A percentile compares a stretch with the other conserved stretches of the same genome.
Conservation (phyloP, 768 basidiomycete species). For the Mycena latifolia region DNA sequence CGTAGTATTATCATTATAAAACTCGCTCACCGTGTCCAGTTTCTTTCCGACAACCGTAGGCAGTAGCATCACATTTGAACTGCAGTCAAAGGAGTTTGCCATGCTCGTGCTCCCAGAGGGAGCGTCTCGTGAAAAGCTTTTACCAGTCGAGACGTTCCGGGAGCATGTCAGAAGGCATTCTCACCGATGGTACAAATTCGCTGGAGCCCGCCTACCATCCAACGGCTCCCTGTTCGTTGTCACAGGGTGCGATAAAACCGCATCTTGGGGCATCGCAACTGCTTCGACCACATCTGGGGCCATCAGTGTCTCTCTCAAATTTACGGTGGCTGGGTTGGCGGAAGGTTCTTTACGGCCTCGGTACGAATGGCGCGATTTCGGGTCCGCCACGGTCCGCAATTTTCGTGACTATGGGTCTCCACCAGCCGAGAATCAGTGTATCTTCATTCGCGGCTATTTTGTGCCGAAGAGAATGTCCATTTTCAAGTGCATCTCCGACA, state of each 20-base stretch:
- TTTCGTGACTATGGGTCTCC: neutral
- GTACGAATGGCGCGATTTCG: slow-evolving; percentile 22
- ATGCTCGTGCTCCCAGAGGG: slow-evolving; percentile 27
- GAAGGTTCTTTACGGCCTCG: slow-evolving; percentile 15
- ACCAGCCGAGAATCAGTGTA: slow-evolving; percentile 33
- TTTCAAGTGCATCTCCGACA: neutral
- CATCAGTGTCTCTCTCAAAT: slow-evolving; percentile 17
- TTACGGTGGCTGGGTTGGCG: slow-evolving; percentile 11
- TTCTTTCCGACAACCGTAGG: slow-evolving; percentile 17
- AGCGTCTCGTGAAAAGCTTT: too few relatives aligned
- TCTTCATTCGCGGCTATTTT: slow-evolving; percentile 29
- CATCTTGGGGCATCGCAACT: slow-evolving; percentile 35
- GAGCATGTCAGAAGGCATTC: too few relatives aligned
- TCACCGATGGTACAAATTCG: too few relatives aligned
- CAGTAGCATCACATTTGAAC: slow-evolving; percentile 21
- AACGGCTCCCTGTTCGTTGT: slow-evolving; percentile 30
- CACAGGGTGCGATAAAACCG: slow-evolving; percentile 37
- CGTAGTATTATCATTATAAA: neutral
- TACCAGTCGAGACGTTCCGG: too few relatives aligned
- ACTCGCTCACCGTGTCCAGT: neutral
- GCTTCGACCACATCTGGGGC: slow-evolving; percentile 13
- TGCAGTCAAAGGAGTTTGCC: slow-evolving; percentile 32
- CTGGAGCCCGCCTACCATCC: slow-evolving; percentile 5
- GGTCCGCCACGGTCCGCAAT: slow-evolving; percentile 19
- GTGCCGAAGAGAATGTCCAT: neutral